Conservation (phyloP, 768 basidiomycete species). For the Guyanaporus albipodus region DNA sequence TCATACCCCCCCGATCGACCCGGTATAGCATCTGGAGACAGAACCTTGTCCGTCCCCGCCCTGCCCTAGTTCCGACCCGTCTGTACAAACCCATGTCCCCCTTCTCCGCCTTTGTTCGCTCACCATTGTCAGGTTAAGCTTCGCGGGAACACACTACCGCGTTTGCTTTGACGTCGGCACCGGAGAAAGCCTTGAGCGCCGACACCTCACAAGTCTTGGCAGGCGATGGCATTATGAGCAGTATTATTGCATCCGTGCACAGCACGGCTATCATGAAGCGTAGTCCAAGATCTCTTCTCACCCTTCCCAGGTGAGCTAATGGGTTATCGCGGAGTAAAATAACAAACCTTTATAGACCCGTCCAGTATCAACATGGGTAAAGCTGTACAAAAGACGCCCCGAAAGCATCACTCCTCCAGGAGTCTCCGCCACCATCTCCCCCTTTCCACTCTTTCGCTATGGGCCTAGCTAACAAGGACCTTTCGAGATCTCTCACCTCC, state of each 20-base stretch:
- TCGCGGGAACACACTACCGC: conserved; percentile 22
- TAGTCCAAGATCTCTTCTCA: conserved; percentile 27
- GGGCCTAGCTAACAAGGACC: conserved; percentile 27
- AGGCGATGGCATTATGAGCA: conserved; percentile 24
- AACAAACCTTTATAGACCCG: conserved; percentile 26
- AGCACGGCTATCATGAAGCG: conserved; percentile 32
- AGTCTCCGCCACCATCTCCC: conserved; percentile 3
- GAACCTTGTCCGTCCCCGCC: no score
- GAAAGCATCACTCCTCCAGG: conserved; percentile 11
- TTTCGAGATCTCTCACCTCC: conserved; percentile 49
- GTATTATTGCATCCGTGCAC: conserved; percentile 25
- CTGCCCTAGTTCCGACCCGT: no score
- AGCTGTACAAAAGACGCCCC: conserved; percentile 16
- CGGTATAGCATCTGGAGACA: no score
- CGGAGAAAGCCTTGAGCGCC: conserved; percentile 28
- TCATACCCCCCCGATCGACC: no score
- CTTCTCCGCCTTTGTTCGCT: no score
- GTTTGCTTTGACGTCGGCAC: conserved; percentile 18
- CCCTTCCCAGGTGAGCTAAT: conserved; percentile 16
- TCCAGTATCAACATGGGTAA: conserved; percentile 15
- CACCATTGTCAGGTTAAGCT: conserved; percentile 23
- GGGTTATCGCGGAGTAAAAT: conserved; percentile 26
- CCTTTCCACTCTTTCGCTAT: conserved; percentile 19
- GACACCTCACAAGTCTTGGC: conserved; percentile 28
- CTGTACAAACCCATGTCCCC: no score